A percentile compares a stretch with the other conserved stretches of the same genome.
phyloP scores from a whole-genome alignment of 805 yeast genomes.

The Schwanniomyces occidentalis region DNA sequence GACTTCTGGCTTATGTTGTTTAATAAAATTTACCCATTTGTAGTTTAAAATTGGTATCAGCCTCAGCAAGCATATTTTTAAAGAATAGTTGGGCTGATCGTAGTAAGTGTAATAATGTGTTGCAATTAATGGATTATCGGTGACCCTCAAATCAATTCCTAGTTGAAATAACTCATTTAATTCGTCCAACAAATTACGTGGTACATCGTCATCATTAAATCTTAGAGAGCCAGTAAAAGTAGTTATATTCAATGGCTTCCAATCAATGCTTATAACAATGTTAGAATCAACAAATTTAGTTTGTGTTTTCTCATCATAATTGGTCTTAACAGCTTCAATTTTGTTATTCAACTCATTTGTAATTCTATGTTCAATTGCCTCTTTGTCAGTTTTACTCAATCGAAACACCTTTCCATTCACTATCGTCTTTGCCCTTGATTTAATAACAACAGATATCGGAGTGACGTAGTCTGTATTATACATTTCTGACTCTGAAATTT shows the following conservation, averaged over 20 bases:
- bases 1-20: slow-evolving; percentile 11
- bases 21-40: slow-evolving; percentile 22
- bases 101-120: slow-evolving; percentile 22
- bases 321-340: slow-evolving; percentile 8
- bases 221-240: slow-evolving; percentile 2
- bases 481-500: slow-evolving; percentile 5
- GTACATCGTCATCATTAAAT: not conserved
- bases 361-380: slow-evolving; percentile 3
- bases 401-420: slow-evolving; percentile 21
- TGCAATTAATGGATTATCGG: slow-evolving; percentile 17
- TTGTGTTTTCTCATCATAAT: not conserved
- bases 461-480: slow-evolving; percentile 10
- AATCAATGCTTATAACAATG: slow-evolving; percentile 15
- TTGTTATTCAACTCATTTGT: slow-evolving; percentile 2
- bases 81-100: slow-evolving; percentile 11
- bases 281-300: slow-evolving; percentile 1
- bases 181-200: slow-evolving; percentile 3
- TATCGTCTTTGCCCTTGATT: slow-evolving; percentile 31
- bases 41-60: slow-evolving; percentile 28
- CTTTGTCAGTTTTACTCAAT: slow-evolving; percentile 3
- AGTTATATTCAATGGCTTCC: slow-evolving; percentile 21
- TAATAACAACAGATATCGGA: slow-evolving; percentile 20
- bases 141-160: slow-evolving; percentile 20
- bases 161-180: slow-evolving; percentile 3
- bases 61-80: slow-evolving; percentile 26